phyloP scores from a whole-genome alignment of 768 basidiomycete genomes.

The Suillus americanus region DNA sequence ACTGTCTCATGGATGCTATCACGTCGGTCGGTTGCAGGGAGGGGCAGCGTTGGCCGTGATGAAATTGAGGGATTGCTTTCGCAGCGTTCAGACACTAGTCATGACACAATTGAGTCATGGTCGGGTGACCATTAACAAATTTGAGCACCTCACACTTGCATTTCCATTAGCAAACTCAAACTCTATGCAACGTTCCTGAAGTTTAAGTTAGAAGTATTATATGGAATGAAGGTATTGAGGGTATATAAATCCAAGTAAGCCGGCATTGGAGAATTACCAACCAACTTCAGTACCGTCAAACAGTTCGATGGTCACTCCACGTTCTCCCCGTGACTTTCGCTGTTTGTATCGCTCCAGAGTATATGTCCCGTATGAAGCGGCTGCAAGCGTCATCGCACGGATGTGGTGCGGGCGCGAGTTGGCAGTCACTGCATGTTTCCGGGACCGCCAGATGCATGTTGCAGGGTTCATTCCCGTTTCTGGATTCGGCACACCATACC shows the following conservation, averaged over 20 bases:
- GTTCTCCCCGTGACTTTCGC: slow-evolving; percentile 62
- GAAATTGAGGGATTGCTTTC: slow-evolving; percentile 11
- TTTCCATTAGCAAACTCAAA: slow-evolving; percentile 17
- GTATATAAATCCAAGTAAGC: slow-evolving; percentile 12
- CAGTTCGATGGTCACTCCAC: slow-evolving; percentile 52
- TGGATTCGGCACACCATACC: slow-evolving; percentile 85
- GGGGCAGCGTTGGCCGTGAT: slow-evolving; percentile 6
- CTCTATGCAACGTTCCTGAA: neutral
- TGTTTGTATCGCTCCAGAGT: slow-evolving; percentile 74
- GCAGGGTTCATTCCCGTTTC: slow-evolving; percentile 84
- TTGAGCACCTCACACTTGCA: neutral
- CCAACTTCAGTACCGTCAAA: slow-evolving; percentile 68
- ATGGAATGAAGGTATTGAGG: neutral
- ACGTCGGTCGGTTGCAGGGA: slow-evolving; percentile 14
- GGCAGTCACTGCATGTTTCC: slow-evolving; percentile 79
- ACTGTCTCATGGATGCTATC: slow-evolving; percentile 29
- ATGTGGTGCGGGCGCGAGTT: slow-evolving; percentile 80
- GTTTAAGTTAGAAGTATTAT: neutral
- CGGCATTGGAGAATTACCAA: slow-evolving; percentile 45
- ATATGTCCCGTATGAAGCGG: slow-evolving; percentile 75
- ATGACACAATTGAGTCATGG: slow-evolving; percentile 42
- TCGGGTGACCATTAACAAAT: slow-evolving; percentile 11
- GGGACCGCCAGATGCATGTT: slow-evolving; percentile 94
- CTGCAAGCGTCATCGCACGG: slow-evolving; percentile 80
- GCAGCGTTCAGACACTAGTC: slow-evolving; percentile 15